Evolutionary conservation across 169 alveolate species (phyloP), one percentile per base, ranked within the genome.

Genomic region (Cystoisospora suis): DNA sequence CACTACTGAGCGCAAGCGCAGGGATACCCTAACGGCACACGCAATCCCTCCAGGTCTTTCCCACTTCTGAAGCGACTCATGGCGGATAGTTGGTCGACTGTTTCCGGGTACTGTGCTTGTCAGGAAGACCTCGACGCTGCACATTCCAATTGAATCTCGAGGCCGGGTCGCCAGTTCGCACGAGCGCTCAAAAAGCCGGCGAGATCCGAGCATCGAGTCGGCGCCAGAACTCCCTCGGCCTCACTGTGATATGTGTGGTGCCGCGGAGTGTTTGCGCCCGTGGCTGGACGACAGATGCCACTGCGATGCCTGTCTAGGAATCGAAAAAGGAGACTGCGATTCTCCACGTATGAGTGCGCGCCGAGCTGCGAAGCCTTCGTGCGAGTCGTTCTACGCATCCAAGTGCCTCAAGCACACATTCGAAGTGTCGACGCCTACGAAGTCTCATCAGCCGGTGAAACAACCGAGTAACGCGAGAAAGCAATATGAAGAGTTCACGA

Each of bases 211-310:
- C 34, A 36, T 40, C n/a, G 83, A 72, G 53, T 34, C 47, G 32
- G 3, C 23, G 0, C 83, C 83, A 0, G 83, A 20, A 2, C 83
- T 72, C 32, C 83, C 83, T 36, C 83, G 83, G 12, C 83, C 83
- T 12, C 83, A 72, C 83, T 72, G 83, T 32, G 83, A 72, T 40
- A 72, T 72, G 83, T 72, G 83, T 27, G 83, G 83, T 3, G 83
- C 83, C 4, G 46, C 83, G n/a, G 83, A 72, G 83, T 72, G 83
- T 17, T 38, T 72, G 38, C 47, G 83, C 38, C 83, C 83, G n/a
- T 72, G 83, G 83, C 32, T 72, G 15, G 83, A 72, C 56, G 83
- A 72, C 56, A n/a, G 83, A 3, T 72, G 83, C 83, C 83, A 72
- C 83, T 72, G 83, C 83, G 42, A 72, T 6, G 56, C 83, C 38